Evolutionary conservation across 257 asterid species (phyloP).

Genomic region (Cruciata laevipes): DNA sequence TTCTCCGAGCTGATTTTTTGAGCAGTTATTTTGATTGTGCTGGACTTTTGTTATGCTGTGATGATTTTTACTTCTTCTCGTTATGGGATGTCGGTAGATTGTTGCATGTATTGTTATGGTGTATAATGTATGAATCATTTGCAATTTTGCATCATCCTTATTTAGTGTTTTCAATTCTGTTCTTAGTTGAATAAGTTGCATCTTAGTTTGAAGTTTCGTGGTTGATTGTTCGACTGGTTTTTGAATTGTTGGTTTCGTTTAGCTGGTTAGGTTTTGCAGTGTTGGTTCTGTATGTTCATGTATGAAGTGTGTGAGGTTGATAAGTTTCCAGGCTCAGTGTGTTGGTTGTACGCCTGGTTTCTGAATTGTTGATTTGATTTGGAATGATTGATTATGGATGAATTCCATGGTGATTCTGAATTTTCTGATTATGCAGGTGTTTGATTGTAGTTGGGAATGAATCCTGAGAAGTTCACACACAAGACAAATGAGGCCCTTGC

Average conservation of each 20-base stretch:
- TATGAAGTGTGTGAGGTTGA: no score
- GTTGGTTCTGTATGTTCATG: no score
- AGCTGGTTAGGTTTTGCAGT: no score
- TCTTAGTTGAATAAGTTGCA: not conserved
- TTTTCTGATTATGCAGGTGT: not conserved
- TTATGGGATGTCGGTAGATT: no score
- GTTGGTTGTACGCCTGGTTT: no score
- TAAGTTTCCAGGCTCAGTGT: not conserved
- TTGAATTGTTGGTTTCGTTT: no score
- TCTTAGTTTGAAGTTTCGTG: no score
- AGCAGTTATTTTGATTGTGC: not conserved
- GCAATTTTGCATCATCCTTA: not conserved
- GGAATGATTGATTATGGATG: no score
- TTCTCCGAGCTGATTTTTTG: not conserved
- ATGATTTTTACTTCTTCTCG: no score
- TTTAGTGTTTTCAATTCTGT: not conserved
- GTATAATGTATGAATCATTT: no score
- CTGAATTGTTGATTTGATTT: no score
- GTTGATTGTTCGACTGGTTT: no score
- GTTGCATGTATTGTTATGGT: not conserved
- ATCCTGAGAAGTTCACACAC: slow-evolving; percentile 37
- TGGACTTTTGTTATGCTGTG: not conserved
- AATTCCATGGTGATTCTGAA: not conserved
- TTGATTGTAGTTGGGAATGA: slow-evolving; percentile 13
- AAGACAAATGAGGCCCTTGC: slow-evolving; percentile 35